phyloP scores from a whole-genome alignment of 768 basidiomycete genomes.

The Serendipita vermifera region DNA sequence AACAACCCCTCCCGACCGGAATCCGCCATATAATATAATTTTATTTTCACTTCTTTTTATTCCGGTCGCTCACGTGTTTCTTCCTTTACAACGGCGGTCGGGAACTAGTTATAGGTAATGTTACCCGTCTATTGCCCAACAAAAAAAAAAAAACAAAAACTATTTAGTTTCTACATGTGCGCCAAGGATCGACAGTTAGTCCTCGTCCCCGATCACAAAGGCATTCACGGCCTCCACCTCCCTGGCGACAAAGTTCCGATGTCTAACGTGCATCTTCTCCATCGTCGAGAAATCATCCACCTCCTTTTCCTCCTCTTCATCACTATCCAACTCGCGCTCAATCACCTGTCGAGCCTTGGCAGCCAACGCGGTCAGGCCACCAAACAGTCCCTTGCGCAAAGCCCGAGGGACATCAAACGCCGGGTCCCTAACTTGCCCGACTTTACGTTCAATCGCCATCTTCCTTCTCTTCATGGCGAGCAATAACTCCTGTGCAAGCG shows the following conservation, averaged over 20 bases:
- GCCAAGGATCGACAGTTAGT: not conserved
- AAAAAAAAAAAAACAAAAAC: not conserved
- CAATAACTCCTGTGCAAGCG: not conserved
- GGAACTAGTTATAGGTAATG: too few species aligned
- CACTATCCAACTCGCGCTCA: constrained; percentile 2
- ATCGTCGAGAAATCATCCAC: not conserved
- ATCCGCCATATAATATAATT: too few species aligned
- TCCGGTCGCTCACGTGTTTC: too few species aligned
- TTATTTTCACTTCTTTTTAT: too few species aligned
- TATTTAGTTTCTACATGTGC: not conserved
- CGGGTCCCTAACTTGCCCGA: too few species aligned
- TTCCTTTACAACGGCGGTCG: too few species aligned
- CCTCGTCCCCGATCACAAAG: constrained; percentile 8
- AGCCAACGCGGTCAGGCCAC: not conserved
- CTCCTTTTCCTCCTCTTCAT: not conserved
- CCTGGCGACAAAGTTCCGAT: not conserved
- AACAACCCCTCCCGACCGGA: too few species aligned
- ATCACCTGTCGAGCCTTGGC: not conserved
- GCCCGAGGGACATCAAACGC: too few species aligned
- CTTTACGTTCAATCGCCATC: too few species aligned
- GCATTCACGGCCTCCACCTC: not conserved
- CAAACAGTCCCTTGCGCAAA: too few species aligned
- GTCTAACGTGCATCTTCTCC: not conserved
- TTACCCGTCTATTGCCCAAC: not conserved
- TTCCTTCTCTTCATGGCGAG: constrained; percentile 6